Conservation (phyloP, 768 basidiomycete genomes). For the Leccinum pellstonianum region DNA sequence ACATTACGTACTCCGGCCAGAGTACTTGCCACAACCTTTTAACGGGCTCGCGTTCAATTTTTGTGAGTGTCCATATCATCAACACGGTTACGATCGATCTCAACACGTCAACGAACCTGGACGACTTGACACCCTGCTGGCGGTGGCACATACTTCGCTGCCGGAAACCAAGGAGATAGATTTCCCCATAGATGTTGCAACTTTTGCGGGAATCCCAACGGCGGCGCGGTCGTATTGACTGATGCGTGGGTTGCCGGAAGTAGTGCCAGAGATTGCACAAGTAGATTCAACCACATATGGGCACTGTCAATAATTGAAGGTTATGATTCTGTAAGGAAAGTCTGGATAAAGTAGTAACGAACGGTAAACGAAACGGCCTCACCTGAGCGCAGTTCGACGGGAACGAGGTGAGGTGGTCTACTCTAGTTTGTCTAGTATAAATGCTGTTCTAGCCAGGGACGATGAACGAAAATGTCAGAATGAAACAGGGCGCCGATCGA, state of each 20-base stretch:
- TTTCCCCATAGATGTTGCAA: neutral
- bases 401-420: neutral
- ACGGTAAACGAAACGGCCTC: neutral
- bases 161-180: neutral
- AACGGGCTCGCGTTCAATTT: no score
- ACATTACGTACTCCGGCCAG: no score
- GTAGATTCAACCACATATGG: neutral
- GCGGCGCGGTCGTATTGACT: neutral
- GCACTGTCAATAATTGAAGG: neutral
- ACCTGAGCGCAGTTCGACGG: neutral
- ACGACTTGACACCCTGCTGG: neutral
- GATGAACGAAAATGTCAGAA: neutral
- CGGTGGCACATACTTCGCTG: neutral
- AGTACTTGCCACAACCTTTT: no score
- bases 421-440: neutral
- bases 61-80: constrained; percentile 19
- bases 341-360: no score
- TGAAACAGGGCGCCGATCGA: neutral
- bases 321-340: no score
- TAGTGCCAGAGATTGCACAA: neutral
- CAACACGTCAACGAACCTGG: neutral
- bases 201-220: neutral
- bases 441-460: neutral
- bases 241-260: neutral
- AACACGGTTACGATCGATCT: neutral